These are phyloP conservation scores for Glebionis coronaria DNA, from an alignment of 129 eudicot species.

Conservation along the genomic window DNA sequence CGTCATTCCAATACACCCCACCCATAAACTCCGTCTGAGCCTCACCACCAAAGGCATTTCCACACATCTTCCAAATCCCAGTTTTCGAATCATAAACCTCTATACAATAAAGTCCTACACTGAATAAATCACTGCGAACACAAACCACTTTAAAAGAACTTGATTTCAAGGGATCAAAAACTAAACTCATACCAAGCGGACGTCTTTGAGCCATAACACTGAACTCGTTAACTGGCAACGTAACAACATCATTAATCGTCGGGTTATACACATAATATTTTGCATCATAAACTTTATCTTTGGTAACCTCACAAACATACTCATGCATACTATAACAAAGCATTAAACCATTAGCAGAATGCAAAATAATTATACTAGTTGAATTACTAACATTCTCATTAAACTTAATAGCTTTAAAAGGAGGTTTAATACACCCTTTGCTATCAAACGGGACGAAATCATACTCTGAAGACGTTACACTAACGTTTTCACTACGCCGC, in stretches of 20 bases:
- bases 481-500: slow-evolving; percentile 6
- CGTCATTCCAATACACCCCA: slow-evolving; percentile 51
- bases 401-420: slow-evolving; percentile 26
- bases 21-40: slow-evolving; percentile 27
- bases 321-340: slow-evolving; percentile 22
- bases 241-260: slow-evolving; percentile 31
- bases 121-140: slow-evolving; percentile 21
- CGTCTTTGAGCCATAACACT: slow-evolving; percentile 14
- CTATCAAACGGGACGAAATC: slow-evolving; percentile 31
- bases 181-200: slow-evolving; percentile 37
- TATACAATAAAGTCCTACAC: slow-evolving; percentile 17
- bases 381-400: background rate
- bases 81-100: slow-evolving; percentile 42
- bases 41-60: slow-evolving; percentile 24
- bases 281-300: slow-evolving; percentile 4
- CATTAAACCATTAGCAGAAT: slow-evolving; percentile 58
- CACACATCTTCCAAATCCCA: slow-evolving; percentile 29
- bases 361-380: slow-evolving; percentile 22
- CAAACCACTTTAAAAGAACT: slow-evolving; percentile 24
- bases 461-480: slow-evolving; percentile 14
- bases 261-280: slow-evolving; percentile 45
- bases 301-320: background rate
- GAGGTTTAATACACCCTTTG: slow-evolving; percentile 26
- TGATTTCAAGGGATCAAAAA: slow-evolving; percentile 44
- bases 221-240: slow-evolving; percentile 20